Evolutionary conservation across 2,329 filamentous ascomycete species (phyloP).

Genomic region (Cordyceps pruinosa): DNA sequence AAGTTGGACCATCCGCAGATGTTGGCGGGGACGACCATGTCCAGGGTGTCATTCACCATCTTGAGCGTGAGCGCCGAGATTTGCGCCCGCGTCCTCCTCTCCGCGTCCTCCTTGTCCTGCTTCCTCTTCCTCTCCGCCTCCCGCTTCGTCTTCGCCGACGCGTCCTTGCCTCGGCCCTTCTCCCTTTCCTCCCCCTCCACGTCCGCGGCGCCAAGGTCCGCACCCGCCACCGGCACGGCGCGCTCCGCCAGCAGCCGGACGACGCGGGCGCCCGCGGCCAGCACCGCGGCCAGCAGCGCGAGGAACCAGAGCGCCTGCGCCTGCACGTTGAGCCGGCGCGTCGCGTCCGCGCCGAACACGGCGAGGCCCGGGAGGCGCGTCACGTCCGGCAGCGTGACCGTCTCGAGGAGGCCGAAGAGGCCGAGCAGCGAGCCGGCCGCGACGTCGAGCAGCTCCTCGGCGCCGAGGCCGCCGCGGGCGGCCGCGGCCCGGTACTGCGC

Average conservation of each 20-base stretch:
- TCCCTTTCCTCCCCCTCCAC: constrained; percentile 12
- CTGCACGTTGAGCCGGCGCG: constrained; percentile 45
- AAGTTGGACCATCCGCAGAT: constrained; percentile 54
- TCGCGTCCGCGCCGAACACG: constrained; percentile 45
- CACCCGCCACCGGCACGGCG: constrained; percentile 27
- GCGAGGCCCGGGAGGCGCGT: constrained; percentile 37
- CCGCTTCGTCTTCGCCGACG: constrained; percentile 15
- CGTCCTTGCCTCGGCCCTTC: constrained; percentile 11
- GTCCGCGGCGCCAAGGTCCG: constrained; percentile 17
- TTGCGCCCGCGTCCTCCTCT: constrained; percentile 23
- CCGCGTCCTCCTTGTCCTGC: constrained; percentile 28
- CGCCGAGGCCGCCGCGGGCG: constrained; percentile 14
- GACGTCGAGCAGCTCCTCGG: constrained; percentile 45
- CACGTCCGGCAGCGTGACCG: constrained; percentile 52
- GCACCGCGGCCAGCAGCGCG: constrained; percentile 45
- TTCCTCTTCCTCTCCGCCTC: constrained; percentile 26
- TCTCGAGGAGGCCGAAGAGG: constrained; percentile 62
- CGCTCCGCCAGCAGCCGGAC: constrained; percentile 29
- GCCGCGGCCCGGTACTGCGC: constrained; percentile 27
- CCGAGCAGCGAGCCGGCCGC: constrained; percentile 54
- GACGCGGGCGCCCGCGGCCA: constrained; percentile 36
- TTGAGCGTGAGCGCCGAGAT: constrained; percentile 35
- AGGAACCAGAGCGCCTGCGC: constrained; percentile 66
- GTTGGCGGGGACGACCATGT: constrained; percentile 54
- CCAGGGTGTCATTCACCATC: constrained; percentile 51